Conservation (phyloP, 306 rosid genomes). For the Sphenostylis stenocarpa region DNA sequence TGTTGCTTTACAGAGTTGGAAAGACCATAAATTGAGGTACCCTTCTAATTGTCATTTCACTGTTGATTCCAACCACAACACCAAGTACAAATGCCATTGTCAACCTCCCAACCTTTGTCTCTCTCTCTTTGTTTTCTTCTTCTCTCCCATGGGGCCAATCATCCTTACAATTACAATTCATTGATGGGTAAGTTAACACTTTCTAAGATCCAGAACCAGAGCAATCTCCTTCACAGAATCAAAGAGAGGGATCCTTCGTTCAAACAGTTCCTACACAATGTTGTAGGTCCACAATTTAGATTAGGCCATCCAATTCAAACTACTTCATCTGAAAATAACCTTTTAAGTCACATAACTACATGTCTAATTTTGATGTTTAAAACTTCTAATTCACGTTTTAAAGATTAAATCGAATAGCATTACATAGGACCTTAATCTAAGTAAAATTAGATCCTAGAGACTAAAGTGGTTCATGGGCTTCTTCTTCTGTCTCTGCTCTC, state of each 20-base stretch:
- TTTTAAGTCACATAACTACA: too few relatives aligned
- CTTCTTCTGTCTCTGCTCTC: neutral
- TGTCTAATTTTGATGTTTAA: too few relatives aligned
- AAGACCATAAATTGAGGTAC: conserved; percentile 29
- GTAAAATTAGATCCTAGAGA: neutral
- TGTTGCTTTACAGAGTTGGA: conserved; percentile 37
- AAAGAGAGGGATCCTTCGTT: neutral
- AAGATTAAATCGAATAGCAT: too few relatives aligned
- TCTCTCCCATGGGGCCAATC: neutral
- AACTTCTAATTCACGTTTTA: too few relatives aligned
- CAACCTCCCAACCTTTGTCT: conserved; percentile 33
- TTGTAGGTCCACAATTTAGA: neutral
- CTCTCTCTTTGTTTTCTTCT: conserved; percentile 21
- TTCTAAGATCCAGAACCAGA: neutral
- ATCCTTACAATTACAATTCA: neutral
- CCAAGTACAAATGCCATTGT: conserved; percentile 36
- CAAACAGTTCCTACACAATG: neutral
- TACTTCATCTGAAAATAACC: too few relatives aligned
- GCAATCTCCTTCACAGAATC: conserved; percentile 17
- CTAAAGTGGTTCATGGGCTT: conserved; percentile 11
- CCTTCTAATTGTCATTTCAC: conserved; percentile 32
- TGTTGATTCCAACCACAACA: conserved; percentile 22
- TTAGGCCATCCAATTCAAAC: too few relatives aligned
- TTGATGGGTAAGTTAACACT: neutral
- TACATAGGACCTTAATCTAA: neutral